phyloP scores from a whole-genome alignment of 2,329 filamentous ascomycete genomes.

The Apiospora koreana region DNA sequence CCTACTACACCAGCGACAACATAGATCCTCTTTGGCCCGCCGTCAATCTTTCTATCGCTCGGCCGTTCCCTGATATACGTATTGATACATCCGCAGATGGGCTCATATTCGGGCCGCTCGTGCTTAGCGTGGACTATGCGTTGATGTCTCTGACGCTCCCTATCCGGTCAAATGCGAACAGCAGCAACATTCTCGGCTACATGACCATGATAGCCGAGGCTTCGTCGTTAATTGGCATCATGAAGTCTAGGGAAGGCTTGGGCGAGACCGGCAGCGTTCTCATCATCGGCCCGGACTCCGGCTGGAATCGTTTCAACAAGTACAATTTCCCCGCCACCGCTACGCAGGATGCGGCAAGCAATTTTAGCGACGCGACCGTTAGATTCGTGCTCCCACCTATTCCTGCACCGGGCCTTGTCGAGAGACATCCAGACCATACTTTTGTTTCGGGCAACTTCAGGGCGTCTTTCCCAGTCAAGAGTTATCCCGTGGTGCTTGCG shows the following conservation, averaged over 20 bases:
- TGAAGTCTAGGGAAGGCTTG: constrained; percentile 67
- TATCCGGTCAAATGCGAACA: constrained; percentile 66
- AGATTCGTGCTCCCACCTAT: constrained; percentile 63
- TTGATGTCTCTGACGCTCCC: constrained; percentile 81
- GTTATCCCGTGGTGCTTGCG: constrained; percentile 64
- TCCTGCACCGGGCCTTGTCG: constrained; percentile 35
- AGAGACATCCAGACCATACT: constrained; percentile 52
- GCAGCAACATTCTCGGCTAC: constrained; percentile 72
- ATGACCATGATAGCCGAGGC: constrained; percentile 79
- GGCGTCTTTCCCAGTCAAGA: constrained; percentile 56
- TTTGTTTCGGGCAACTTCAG: constrained; percentile 43
- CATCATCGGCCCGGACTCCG: constrained; percentile 66
- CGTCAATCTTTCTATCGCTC: constrained; percentile 45
- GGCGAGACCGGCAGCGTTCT: constrained; percentile 70
- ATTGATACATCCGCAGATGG: constrained; percentile 51
- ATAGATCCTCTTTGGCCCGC: constrained; percentile 42
- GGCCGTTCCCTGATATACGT: constrained; percentile 51
- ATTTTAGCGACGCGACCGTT: constrained; percentile 47
- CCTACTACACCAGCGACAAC: constrained; percentile 53
- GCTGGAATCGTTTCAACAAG: constrained; percentile 64
- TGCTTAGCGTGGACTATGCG: constrained; percentile 71
- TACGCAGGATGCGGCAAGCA: constrained; percentile 37
- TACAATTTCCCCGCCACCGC: constrained; percentile 46
- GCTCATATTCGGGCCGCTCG: constrained; percentile 75
- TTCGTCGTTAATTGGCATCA: constrained; percentile 61